Percentiles rank a stretch among this genome's conserved stretches.
These are phyloP conservation scores for Chlamydomonas incerta DNA, from an alignment of 139 green algal genomes.

Conservation along the genomic window DNA sequence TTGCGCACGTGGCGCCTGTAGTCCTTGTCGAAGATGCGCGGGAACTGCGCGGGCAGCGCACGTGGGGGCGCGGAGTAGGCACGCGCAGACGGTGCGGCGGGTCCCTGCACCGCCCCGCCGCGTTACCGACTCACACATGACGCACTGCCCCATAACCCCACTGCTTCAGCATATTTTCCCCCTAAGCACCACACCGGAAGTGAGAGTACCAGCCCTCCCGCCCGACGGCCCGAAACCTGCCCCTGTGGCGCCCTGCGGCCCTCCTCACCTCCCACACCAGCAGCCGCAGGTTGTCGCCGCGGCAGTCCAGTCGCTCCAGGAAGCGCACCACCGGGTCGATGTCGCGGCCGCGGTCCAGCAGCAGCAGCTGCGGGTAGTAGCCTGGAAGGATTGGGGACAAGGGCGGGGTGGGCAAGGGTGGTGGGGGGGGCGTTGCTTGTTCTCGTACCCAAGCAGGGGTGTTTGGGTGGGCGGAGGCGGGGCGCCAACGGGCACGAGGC, in stretches of 20 bases:
- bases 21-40: constrained; percentile 41
- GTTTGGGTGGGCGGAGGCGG: too few relatives aligned
- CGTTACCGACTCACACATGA: too few relatives aligned
- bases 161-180: too few relatives aligned
- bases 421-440: too few relatives aligned
- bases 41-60: background rate
- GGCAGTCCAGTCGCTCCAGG: constrained; percentile 20
- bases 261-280: constrained; percentile 40
- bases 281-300: constrained; percentile 28
- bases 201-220: background rate
- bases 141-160: background rate
- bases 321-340: constrained; percentile 38
- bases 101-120: too few relatives aligned
- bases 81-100: too few relatives aligned
- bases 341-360: constrained; percentile 15
- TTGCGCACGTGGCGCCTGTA: constrained; percentile 44
- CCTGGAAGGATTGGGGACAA: background rate
- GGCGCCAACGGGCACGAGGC: too few relatives aligned
- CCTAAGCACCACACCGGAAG: background rate
- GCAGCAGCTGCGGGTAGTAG: constrained; percentile 47
- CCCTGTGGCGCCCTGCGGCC: background rate
- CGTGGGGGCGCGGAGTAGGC: background rate
- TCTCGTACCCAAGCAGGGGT: too few relatives aligned
- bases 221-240: background rate
- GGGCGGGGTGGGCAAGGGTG: background rate